Evolutionary conservation across 2,329 filamentous ascomycete species (phyloP), one percentile per base, ranked within the genome.

Genomic region (Metarhizium anisopliae): DNA sequence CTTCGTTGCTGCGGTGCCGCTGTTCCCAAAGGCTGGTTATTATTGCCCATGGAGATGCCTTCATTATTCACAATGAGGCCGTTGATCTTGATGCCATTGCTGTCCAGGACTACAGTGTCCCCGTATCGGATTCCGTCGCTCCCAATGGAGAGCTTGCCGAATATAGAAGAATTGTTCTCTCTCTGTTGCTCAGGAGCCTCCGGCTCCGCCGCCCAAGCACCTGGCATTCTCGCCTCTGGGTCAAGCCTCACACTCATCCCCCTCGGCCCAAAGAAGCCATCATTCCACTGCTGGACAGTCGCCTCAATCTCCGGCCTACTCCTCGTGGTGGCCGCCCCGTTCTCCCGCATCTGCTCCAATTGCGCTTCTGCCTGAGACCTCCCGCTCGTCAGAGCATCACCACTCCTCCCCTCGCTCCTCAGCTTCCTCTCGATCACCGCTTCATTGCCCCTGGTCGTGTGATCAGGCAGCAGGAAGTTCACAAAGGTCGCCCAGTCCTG

Each of bases 401-500:
- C 64, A 14, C 59, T 63, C 8, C 59, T 55, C 5, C 66, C 67
- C 55, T 81, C 76, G 0, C 70, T 71, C 32, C 71, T 69, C 32
- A 77, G 59, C 61, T 83, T 82, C 54, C 77, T 72, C 58, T 80
- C 74, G 16, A 77, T 66, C 18, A 81, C 62, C 51, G 71, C 70
- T 25, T 76, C 74, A 60, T 81, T 83, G 18, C 68, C 66, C 16
- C 65, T 63, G 1, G 68, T 66, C 4, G 70, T 67, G 62, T 79
- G 74, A 54, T 77, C 68, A 0, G 82, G 80, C 25, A 84, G 64
- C 16, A 84, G 65, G 58, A 77, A 78, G 61, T 83, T 83, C 50
- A 81, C 60, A 65, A 85, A 84, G 0, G 81, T 83, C 40, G 74
- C 72, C 82, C 82, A 85, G 63, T 85, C 81, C 61, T 79, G 75